Evolutionary conservation across 768 basidiomycete genomes (phyloP).

Genomic region (Phanerochaete sordida): DNA sequence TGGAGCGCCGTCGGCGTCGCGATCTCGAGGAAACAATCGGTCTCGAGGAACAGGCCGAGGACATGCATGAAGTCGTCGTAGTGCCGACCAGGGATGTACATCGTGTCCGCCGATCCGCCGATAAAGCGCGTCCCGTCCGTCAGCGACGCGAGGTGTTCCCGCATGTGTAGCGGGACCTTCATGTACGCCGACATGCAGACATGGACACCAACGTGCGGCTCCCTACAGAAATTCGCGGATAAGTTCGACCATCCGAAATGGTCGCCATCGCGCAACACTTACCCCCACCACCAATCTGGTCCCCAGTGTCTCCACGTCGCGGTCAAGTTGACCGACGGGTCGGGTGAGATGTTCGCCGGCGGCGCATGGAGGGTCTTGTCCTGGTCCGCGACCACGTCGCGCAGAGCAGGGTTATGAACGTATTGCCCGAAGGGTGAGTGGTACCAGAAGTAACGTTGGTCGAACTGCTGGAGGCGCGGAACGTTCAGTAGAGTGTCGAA

Average conservation of each 20-base stretch:
- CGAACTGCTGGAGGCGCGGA: constrained; percentile 43
- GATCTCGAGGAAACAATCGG: constrained; percentile 47
- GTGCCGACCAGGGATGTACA: constrained; percentile 45
- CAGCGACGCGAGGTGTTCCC: constrained; percentile 33
- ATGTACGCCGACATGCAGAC: constrained; percentile 41
- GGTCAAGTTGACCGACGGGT: constrained; percentile 34
- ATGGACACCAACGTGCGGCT: constrained; percentile 40
- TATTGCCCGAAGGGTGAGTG: constrained; percentile 44
- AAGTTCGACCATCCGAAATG: not conserved
- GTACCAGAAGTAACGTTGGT: constrained; percentile 46
- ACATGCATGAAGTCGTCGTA: constrained; percentile 37
- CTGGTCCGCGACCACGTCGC: constrained; percentile 14
- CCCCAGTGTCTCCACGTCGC: constrained; percentile 39
- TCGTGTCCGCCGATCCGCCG: constrained; percentile 46
- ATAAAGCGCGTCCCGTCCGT: constrained; percentile 36
- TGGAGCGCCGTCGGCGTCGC: constrained; percentile 44
- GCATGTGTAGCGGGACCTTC: constrained; percentile 32
- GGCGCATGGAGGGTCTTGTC: constrained; percentile 33
- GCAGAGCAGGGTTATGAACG: constrained; percentile 37
- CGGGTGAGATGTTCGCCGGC: constrained; percentile 39
- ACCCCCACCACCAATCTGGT: constrained; percentile 47
- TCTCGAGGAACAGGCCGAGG: constrained; percentile 42
- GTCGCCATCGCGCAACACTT: constrained; percentile 12
- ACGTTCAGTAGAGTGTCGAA: constrained; percentile 49
- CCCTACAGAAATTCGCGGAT: constrained; percentile 25